phyloP scores from a whole-genome alignment of 495 filamentous ascomycete genomes.

The Penicillium chermesinum region DNA sequence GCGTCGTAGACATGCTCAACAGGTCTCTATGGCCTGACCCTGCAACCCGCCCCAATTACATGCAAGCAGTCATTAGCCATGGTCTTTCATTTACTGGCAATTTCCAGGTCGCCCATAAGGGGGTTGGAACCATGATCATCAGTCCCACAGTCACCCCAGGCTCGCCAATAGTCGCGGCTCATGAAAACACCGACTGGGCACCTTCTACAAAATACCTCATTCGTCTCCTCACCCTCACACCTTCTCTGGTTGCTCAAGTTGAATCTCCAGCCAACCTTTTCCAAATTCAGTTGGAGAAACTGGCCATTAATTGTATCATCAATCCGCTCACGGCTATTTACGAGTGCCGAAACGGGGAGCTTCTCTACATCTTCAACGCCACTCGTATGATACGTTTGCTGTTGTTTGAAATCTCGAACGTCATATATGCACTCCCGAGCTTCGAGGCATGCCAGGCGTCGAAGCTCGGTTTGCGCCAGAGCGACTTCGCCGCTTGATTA shows the following conservation, averaged over 20 bases:
- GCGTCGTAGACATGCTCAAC: slow-evolving; percentile 69
- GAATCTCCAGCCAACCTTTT: slow-evolving; percentile 40
- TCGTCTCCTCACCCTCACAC: slow-evolving; percentile 46
- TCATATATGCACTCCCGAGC: slow-evolving; percentile 64
- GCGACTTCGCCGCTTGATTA: slow-evolving; percentile 50
- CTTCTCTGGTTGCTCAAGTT: slow-evolving; percentile 43
- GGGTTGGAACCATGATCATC: slow-evolving; percentile 56
- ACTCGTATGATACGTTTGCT: slow-evolving; percentile 56
- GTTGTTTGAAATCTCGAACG: slow-evolving; percentile 58
- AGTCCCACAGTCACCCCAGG: slow-evolving; percentile 42
- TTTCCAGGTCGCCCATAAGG: slow-evolving; percentile 62
- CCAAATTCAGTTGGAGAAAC: slow-evolving; percentile 67
- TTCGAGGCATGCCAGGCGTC: slow-evolving; percentile 56
- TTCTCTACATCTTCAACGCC: slow-evolving; percentile 57
- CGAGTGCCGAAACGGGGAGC: slow-evolving; percentile 65
- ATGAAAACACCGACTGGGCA: slow-evolving; percentile 29
- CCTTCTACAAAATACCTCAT: slow-evolving; percentile 45
- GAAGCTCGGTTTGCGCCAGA: slow-evolving; percentile 51
- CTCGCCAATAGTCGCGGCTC: slow-evolving; percentile 8
- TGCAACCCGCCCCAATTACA: slow-evolving; percentile 61
- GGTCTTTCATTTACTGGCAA: slow-evolving; percentile 48
- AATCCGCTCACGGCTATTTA: slow-evolving; percentile 76
- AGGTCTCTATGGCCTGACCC: slow-evolving; percentile 61
- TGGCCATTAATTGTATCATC: slow-evolving; percentile 74
- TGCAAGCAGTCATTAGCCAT: slow-evolving; percentile 69